Evolutionary conservation across 805 yeast genomes (phyloP).

Genomic region (Geotrichum ghanense): DNA sequence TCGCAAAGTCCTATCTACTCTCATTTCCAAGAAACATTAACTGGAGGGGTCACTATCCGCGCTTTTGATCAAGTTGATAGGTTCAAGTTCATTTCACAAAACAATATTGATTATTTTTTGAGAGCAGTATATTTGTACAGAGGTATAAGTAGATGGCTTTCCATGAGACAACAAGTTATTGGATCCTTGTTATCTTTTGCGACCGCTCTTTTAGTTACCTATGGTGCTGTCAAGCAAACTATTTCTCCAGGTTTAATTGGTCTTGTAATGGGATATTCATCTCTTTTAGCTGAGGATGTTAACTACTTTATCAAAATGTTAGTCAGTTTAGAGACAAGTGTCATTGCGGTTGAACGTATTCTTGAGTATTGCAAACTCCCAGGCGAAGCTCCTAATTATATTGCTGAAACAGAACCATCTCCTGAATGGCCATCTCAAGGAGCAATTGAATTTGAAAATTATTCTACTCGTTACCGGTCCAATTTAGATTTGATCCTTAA

Average conservation of each 20-base stretch:
- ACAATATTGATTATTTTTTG: slow-evolving; percentile 56
- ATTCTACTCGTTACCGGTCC: slow-evolving; percentile 58
- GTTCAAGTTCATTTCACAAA: slow-evolving; percentile 38
- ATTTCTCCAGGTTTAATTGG: slow-evolving; percentile 83
- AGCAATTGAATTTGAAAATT: slow-evolving; percentile 48
- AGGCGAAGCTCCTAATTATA: slow-evolving; percentile 57
- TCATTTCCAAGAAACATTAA: slow-evolving; percentile 69
- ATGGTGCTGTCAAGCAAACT: slow-evolving; percentile 44
- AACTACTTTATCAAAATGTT: slow-evolving; percentile 89
- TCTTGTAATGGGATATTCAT: slow-evolving; percentile 74
- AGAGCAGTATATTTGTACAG: slow-evolving; percentile 73
- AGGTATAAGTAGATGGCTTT: slow-evolving; percentile 85
- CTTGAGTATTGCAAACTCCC: slow-evolving; percentile 24
- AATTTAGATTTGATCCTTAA: slow-evolving; percentile 62
- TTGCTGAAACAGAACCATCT: slow-evolving; percentile 55
- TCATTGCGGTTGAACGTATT: slow-evolving; percentile 69
- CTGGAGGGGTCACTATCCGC: slow-evolving; percentile 66
- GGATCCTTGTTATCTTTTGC: slow-evolving; percentile 74
- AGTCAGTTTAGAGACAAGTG: slow-evolving; percentile 85
- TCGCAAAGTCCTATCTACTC: slow-evolving; percentile 72
- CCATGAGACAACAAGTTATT: slow-evolving; percentile 73
- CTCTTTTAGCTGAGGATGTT: slow-evolving; percentile 75
- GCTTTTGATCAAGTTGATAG: slow-evolving; percentile 63
- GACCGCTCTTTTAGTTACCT: slow-evolving; percentile 63
- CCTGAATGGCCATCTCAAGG: slow-evolving; percentile 62